Conservation (phyloP, 176 grass and related monocot genomes). For the Raddia guianensis region DNA sequence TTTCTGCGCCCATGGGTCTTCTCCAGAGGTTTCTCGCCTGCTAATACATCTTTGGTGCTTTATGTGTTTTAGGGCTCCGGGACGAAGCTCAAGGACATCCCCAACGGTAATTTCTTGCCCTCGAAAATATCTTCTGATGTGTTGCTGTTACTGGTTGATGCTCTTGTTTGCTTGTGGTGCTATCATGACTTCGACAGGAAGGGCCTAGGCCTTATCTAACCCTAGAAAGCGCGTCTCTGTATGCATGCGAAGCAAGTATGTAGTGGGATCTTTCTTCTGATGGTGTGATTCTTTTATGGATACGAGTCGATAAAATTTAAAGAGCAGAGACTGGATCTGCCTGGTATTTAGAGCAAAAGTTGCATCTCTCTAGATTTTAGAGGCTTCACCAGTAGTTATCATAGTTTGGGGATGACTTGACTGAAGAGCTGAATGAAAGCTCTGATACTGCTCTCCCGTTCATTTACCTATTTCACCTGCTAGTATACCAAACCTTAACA, state of each 20-base stretch:
- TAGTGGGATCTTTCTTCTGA: background rate
- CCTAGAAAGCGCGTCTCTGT: background rate
- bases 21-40: background rate
- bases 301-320: background rate
- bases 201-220: background rate
- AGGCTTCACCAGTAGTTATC: background rate
- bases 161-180: background rate
- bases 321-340: background rate
- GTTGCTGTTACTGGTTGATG: background rate
- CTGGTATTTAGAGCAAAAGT: background rate
- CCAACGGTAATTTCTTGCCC: slow-evolving; percentile 60
- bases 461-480: background rate
- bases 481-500: too few species aligned
- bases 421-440: background rate
- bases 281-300: background rate
- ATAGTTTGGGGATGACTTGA: background rate
- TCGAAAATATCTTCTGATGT: background rate
- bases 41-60: background rate
- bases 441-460: background rate
- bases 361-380: background rate
- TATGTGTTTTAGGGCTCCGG: slow-evolving; percentile 73
- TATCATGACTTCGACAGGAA: too few species aligned
- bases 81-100: slow-evolving; percentile 90
- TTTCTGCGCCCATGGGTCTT: background rate
- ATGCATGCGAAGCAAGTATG: background rate